phyloP scores from a whole-genome alignment of 1,284 basidiomycete species.

The Sanguinoderma infundibulare region DNA sequence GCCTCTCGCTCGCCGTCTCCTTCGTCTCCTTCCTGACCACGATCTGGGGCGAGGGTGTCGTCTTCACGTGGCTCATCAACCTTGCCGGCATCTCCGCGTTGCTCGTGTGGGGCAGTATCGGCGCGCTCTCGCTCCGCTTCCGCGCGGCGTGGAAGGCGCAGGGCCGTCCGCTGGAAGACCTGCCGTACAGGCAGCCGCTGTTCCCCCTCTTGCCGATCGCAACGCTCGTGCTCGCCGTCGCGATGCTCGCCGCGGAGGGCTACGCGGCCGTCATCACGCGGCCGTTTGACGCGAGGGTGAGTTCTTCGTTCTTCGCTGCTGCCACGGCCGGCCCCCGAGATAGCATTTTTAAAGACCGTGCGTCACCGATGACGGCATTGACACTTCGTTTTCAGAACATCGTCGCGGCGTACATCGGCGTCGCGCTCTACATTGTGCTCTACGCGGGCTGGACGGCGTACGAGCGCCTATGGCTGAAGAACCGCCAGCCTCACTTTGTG shows the following conservation, averaged over 20 bases:
- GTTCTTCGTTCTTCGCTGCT: slow-evolving; percentile 10
- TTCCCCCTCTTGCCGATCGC: slow-evolving; percentile 51
- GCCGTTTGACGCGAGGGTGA: slow-evolving; percentile 40
- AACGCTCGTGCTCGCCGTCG: slow-evolving; percentile 46
- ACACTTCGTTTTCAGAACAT: slow-evolving; percentile 47
- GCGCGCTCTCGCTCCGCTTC: slow-evolving; percentile 56
- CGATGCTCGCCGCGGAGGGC: slow-evolving; percentile 57
- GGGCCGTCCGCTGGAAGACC: slow-evolving; percentile 43
- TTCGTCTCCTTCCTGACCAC: slow-evolving; percentile 58
- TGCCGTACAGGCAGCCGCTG: slow-evolving; percentile 53
- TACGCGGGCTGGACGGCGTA: slow-evolving; percentile 42
- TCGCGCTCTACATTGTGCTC: slow-evolving; percentile 39
- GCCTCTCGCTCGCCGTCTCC: slow-evolving; percentile 48
- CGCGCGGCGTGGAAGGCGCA: slow-evolving; percentile 49
- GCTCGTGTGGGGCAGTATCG: slow-evolving; percentile 66
- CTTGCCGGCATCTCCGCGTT: slow-evolving; percentile 73
- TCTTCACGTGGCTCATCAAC: slow-evolving; percentile 66
- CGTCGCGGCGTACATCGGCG: slow-evolving; percentile 46
- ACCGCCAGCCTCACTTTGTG: slow-evolving; percentile 35
- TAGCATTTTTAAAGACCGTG: too few relatives aligned
- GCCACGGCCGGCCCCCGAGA: too few relatives aligned
- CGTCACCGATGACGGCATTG: too few relatives aligned
- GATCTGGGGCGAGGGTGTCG: slow-evolving; percentile 57
- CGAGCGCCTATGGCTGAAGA: slow-evolving; percentile 32
- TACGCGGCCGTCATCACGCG: slow-evolving; percentile 44